These are phyloP conservation scores for Rhizopogon rudus DNA, from an alignment of 768 basidiomycete species.

Conservation along the genomic window DNA sequence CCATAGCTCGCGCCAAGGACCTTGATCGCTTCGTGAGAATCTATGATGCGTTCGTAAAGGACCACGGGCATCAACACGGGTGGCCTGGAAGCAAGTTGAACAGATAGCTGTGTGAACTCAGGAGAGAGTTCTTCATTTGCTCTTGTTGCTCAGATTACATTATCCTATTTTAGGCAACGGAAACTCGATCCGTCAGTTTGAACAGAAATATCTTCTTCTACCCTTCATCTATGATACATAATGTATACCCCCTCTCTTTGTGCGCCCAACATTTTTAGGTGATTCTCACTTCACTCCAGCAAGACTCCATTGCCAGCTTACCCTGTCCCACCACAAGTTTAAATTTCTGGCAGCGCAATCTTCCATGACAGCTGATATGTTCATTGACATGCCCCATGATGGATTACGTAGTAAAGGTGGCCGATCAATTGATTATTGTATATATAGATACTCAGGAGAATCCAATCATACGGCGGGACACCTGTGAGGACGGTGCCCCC, in stretches of 20 bases:
- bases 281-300: background rate
- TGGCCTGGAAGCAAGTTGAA: slow-evolving; percentile 6
- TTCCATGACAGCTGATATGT: too few species aligned
- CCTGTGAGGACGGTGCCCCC: too few species aligned
- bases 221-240: background rate
- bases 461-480: too few species aligned
- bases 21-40: slow-evolving; percentile 67
- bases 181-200: slow-evolving; percentile 12
- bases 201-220: background rate
- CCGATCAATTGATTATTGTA: too few species aligned
- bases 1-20: slow-evolving; percentile 48
- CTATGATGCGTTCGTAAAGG: slow-evolving; percentile 50
- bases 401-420: too few species aligned
- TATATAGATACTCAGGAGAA: too few species aligned
- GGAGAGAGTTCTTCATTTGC: slow-evolving; percentile 14
- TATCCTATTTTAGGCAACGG: slow-evolving; percentile 11
- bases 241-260: background rate
- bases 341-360: too few species aligned
- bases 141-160: background rate
- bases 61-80: slow-evolving; percentile 39
- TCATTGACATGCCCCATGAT: too few species aligned
- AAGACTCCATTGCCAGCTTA: too few species aligned
- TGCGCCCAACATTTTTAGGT: too few species aligned
- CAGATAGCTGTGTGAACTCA: slow-evolving; percentile 5
- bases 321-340: too few species aligned